A percentile compares a stretch with the other conserved stretches of the same genome.
phyloP scores from a whole-genome alignment of 176 grass and related monocot species.

The Lolium multiflorum region DNA sequence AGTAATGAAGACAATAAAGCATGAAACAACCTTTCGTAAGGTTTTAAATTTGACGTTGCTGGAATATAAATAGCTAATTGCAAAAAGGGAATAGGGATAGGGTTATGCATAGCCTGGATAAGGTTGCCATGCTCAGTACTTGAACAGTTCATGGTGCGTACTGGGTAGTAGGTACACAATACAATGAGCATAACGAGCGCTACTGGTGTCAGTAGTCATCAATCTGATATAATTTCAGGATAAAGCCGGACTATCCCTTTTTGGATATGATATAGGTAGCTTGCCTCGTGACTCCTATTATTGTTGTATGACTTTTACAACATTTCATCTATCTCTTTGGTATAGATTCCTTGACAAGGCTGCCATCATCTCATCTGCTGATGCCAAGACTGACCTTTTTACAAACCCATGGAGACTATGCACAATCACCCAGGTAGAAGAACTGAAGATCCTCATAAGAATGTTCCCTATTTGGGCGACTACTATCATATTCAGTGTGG shows the following conservation, averaged over 20 bases:
- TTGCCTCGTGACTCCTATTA: not conserved
- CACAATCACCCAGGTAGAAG: conserved; percentile 93
- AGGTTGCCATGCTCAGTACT: not conserved
- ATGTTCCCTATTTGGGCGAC: conserved; percentile 90
- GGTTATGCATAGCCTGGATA: too few species aligned
- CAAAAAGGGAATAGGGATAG: not conserved
- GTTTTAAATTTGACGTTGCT: not conserved
- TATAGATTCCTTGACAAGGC: conserved; percentile 87
- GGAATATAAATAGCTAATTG: not conserved
- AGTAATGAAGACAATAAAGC: not conserved
- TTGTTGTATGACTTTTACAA: not conserved
- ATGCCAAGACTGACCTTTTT: conserved; percentile 49
- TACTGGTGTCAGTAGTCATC: not conserved
- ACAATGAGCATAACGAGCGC: not conserved
- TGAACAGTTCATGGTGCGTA: not conserved
- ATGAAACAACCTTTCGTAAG: not conserved
- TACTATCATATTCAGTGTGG: conserved; percentile 74
- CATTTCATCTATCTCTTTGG: not conserved
- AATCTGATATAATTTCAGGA: not conserved
- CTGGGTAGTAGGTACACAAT: not conserved
- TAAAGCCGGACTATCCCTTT: not conserved
- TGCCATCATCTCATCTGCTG: conserved; percentile 59
- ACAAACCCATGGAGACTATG: conserved; percentile 79
- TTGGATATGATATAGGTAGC: not conserved
- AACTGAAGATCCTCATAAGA: conserved; percentile 79